Evolutionary conservation across 306 rosid genomes (phyloP), one percentile per base, ranked within the genome.

Genomic region (Casuarina cunninghamiana): DNA sequence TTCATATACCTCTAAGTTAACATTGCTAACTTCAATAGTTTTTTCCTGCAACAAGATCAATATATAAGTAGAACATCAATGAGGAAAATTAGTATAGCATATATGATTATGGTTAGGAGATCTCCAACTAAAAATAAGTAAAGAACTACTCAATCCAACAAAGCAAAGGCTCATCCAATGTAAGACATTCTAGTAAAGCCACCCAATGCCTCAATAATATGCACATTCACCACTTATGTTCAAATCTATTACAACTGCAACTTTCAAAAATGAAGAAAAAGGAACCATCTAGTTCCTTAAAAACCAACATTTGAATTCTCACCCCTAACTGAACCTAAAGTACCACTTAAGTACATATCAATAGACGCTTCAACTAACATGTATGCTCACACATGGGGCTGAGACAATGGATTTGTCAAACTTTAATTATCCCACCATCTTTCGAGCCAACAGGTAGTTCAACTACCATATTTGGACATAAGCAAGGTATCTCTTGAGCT

Each of bases 21-120:
- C 32, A 26, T 26, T 0, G 32, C 32, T 26, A 26, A 26, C 32
- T 26, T 26, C 32, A 26, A 26, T 1, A 26, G 32, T 26, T 26
- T 26, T 26, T 26, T 26, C 32, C 1, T 26, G 1, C 32, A 26
- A 26, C 32, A 26, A 26, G 32, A 26, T 26, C 32, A 26, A 12
- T 26, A n/a, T 19, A 54, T 17, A 53, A 76, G 74, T 65, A 57
- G 73, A 44, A 77, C 41, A 76, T 50, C 38, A 38, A 10, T 9
- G 44, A 6, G 74, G 35, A 73, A 69, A 79, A 63, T 78, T 60
- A 74, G 74, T 76, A 69, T 53, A 66, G 38, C 78, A 83, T 63
- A 66, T 19, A 69, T 68, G 76, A 75, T 51, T 72, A 57, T 35
- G 78, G 44, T 66, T 6, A 51, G 62, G 75, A 71, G 61, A 51